Conservation (phyloP, 257 asterid species). For the Nyctanthes arbortristis region DNA sequence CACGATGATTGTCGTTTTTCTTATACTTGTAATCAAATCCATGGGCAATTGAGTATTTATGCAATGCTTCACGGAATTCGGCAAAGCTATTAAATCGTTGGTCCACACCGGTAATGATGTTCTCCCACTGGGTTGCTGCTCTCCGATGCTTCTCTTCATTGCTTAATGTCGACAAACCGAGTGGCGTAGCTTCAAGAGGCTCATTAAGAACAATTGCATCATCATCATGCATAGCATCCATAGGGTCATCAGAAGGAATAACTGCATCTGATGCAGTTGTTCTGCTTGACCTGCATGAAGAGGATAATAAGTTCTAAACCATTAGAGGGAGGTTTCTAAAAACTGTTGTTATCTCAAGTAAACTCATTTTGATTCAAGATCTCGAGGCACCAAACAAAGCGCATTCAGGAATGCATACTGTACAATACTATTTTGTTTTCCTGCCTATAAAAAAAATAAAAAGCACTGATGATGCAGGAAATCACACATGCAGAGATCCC, state of each 20-base stretch:
- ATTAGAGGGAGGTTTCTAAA: background rate
- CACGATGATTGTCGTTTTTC: constrained; percentile 97
- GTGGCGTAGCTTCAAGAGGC: constrained; percentile 52
- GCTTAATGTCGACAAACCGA: constrained; percentile 37
- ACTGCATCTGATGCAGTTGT: constrained; percentile 69
- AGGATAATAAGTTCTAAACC: constrained; percentile 1
- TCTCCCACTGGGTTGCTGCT: constrained; percentile 95
- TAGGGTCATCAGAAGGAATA: constrained; percentile 55
- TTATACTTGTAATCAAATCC: constrained; percentile 93
- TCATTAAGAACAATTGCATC: constrained; percentile 59
- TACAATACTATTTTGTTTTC: constrained; percentile 6
- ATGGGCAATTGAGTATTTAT: constrained; percentile 92
- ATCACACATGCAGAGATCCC: constrained; percentile 12
- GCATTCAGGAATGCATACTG: constrained; percentile 14
- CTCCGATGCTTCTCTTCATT: constrained; percentile 72
- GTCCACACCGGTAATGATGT: constrained; percentile 95
- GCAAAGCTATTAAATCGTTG: constrained; percentile 92
- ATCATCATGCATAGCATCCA: constrained; percentile 61
- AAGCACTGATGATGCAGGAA: background rate
- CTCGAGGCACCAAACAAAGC: constrained; percentile 4
- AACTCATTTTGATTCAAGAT: background rate
- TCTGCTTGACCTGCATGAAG: constrained; percentile 75
- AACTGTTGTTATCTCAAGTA: constrained; percentile 3
- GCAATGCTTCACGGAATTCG: constrained; percentile 96
- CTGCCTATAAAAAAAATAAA: background rate